Percentiles rank a stretch among this genome's conserved stretches.
These are phyloP conservation scores for Panus rudis DNA, from an alignment of 768 basidiomycete genomes.

Conservation along the genomic window DNA sequence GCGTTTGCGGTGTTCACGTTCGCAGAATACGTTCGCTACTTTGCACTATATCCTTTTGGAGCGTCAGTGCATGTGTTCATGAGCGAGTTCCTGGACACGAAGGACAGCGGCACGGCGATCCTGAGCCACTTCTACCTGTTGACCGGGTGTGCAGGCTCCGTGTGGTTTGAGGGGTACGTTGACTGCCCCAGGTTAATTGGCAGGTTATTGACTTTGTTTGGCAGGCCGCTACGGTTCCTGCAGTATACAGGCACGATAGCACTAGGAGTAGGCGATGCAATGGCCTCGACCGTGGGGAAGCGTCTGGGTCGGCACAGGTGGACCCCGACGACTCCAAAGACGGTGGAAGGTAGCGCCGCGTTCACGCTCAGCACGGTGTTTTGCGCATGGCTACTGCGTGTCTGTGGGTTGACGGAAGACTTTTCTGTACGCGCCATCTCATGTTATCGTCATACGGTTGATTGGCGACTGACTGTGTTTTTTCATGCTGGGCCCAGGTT, in stretches of 20 bases:
- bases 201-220: neutral
- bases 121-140: slow-evolving; percentile 96
- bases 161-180: slow-evolving; percentile 93
- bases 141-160: slow-evolving; percentile 86
- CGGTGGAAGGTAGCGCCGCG: slow-evolving; percentile 84
- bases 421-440: slow-evolving; percentile 64
- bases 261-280: slow-evolving; percentile 88
- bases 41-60: slow-evolving; percentile 95
- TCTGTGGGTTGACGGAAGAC: slow-evolving; percentile 57
- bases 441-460: slow-evolving; percentile 1
- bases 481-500: slow-evolving; percentile 36
- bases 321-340: slow-evolving; percentile 81
- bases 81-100: slow-evolving; percentile 94
- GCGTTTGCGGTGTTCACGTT: slow-evolving; percentile 96
- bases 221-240: slow-evolving; percentile 43
- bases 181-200: neutral
- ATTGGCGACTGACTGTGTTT: slow-evolving; percentile 4
- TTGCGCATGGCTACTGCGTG: slow-evolving; percentile 64
- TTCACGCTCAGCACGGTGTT: slow-evolving; percentile 66
- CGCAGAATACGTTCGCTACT: slow-evolving; percentile 96
- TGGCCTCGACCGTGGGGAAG: slow-evolving; percentile 91
- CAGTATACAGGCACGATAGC: slow-evolving; percentile 83
- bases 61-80: slow-evolving; percentile 91
- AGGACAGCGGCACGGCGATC: slow-evolving; percentile 93
- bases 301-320: slow-evolving; percentile 75